Percentiles rank a stretch among this genome's conserved stretches.
These are phyloP conservation scores for Ceratocystis smalleyi DNA, from an alignment of 2,329 filamentous ascomycete genomes.

Conservation along the genomic window DNA sequence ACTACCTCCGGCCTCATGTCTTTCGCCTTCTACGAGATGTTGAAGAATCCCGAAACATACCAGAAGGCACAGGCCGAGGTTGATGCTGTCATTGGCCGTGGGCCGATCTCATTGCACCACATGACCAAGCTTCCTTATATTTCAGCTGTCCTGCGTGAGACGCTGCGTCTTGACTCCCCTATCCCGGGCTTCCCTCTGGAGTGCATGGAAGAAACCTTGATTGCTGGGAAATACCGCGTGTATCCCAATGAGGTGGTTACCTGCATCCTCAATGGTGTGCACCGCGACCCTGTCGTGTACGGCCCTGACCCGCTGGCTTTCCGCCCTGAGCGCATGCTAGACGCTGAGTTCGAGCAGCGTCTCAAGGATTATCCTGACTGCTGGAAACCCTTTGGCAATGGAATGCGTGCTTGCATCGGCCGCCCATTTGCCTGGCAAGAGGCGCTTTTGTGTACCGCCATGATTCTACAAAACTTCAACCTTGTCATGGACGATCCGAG, in stretches of 20 bases:
- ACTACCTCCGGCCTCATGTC: constrained; percentile 53
- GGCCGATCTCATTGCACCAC: constrained; percentile 43
- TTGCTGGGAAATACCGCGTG: constrained; percentile 47
- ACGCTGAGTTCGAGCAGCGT: constrained; percentile 47
- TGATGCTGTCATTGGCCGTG: constrained; percentile 45
- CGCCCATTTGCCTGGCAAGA: constrained; percentile 64
- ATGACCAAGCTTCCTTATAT: constrained; percentile 51
- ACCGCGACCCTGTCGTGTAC: constrained; percentile 48
- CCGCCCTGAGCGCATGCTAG: constrained; percentile 55
- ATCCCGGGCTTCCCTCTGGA: constrained; percentile 37
- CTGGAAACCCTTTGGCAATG: constrained; percentile 65
- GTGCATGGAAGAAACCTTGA: constrained; percentile 36
- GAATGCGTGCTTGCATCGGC: constrained; percentile 55
- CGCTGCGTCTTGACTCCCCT: constrained; percentile 35
- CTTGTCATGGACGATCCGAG: constrained; percentile 45
- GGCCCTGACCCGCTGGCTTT: constrained; percentile 51
- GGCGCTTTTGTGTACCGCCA: constrained; percentile 42
- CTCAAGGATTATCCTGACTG: constrained; percentile 45
- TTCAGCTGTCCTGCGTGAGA: constrained; percentile 48
- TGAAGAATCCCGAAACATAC: constrained; percentile 46
- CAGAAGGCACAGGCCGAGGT: constrained; percentile 51
- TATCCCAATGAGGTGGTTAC: constrained; percentile 35
- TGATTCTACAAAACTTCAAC: constrained; percentile 57
- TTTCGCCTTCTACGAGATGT: constrained; percentile 48
- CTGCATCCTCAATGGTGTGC: constrained; percentile 37